These are phyloP conservation scores for Brassica nigra DNA, from an alignment of 345 rosid genomes.

Conservation along the genomic window DNA sequence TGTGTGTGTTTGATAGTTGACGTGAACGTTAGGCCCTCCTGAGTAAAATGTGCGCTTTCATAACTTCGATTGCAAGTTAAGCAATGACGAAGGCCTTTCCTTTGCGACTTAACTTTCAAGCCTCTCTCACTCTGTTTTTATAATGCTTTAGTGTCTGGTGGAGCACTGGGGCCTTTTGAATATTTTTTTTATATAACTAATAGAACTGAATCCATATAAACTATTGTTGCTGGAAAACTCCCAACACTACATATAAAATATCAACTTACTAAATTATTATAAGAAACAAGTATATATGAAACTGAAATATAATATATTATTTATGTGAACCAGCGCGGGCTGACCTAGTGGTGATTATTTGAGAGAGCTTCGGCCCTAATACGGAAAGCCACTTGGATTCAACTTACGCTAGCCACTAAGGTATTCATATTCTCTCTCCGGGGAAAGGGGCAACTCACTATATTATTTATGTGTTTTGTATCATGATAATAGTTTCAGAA, in stretches of 20 bases:
- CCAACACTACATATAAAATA: neutral
- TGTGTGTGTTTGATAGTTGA: conserved; percentile 51
- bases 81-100: conserved; percentile 49
- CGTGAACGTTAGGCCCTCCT: conserved; percentile 62
- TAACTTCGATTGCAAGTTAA: conserved; percentile 78
- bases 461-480: too few species aligned
- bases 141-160: conserved; percentile 3
- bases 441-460: too few species aligned
- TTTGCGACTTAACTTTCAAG: conserved; percentile 55
- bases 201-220: neutral
- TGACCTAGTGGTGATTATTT: too few species aligned
- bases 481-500: neutral
- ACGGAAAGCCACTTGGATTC: too few species aligned
- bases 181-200: neutral
- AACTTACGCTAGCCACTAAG: too few species aligned
- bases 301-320: neutral
- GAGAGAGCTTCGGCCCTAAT: too few species aligned
- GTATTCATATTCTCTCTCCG: too few species aligned
- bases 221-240: neutral
- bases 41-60: conserved; percentile 12
- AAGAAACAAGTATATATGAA: neutral
- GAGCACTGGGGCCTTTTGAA: neutral
- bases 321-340: too few species aligned
- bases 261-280: neutral
- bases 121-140: conserved; percentile 24